Base-by-base conservation (phyloP, 805 yeast genomes). In the Maudiozyma saulgeensis region DNA sequence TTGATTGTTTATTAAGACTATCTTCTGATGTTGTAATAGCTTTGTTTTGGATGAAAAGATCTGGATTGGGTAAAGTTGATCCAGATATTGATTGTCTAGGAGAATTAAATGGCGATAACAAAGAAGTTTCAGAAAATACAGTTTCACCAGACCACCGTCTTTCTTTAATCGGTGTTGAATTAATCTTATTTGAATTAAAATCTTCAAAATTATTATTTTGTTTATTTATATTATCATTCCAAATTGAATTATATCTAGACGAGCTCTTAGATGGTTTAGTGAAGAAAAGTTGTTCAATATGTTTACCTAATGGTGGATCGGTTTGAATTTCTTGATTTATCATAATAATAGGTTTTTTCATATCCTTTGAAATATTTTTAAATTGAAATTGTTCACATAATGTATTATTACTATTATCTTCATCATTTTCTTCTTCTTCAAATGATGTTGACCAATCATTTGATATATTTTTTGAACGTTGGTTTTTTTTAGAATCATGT, bases 291-390 rank as follows among this genome's bases (percentile, higher is more conserved):
- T 25, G 32, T 23, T 51, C 53, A 1, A 53, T 13, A 7, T 47
- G 45, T 7, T 34, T 11, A 21, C 41, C 39, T 1, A 47, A 32
- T 12, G 48, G 41, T n/a, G 52, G 37, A n/a, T 39, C 28, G 5
- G 56, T 53, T 41, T 53, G 54, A 13, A 45, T 41, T 15, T 40
- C 34, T 9, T 23, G 19, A 39, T 49, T 18, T 15, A 35, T 18
- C 49, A 47, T 47, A 15, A 35, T 35, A 35, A 35, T n/a, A 26
- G 34, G 18, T 3, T 6, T 31, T 23, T n/a, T 34, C 16, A 31
- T 19, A 7, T 28, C 40, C 13, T 39, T 46, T 19, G 26, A 15
- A 7, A 26, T 16, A 23, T 45, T 35, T 38, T 43, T 45, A 19
- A 41, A 45, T 16, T 28, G 41, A 37, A 25, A 34, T 12, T 28